phyloP scores from a whole-genome alignment of 257 asterid species.

The Solanum medicagineum region DNA sequence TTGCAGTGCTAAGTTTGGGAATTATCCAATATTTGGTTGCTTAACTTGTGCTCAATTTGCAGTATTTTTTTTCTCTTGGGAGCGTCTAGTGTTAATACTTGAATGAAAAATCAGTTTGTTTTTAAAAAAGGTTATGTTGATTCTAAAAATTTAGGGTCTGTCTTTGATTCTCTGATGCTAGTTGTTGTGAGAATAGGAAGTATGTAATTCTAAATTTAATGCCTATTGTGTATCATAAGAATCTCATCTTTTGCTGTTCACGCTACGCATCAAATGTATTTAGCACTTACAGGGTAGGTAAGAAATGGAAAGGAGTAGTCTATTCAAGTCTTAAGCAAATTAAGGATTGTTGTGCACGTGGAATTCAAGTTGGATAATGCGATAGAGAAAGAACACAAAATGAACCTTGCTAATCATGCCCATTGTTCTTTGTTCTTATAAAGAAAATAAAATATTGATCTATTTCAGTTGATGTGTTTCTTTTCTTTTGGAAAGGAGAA shows the following conservation, averaged over 20 bases:
- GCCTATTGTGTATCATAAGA: background rate
- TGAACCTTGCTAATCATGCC: slow-evolving; percentile 23
- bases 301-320: background rate
- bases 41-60: background rate
- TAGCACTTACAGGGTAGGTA: background rate
- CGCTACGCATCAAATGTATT: background rate
- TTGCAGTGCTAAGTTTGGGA: background rate
- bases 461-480: background rate
- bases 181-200: slow-evolving; percentile 4
- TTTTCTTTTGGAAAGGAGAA: background rate
- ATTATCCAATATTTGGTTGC: background rate
- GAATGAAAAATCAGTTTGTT: background rate
- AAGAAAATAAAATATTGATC: background rate
- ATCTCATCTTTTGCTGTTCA: background rate
- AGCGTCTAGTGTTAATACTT: background rate
- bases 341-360: slow-evolving; percentile 11
- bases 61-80: background rate
- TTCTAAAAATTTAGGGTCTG: background rate
- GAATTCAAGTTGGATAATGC: slow-evolving; percentile 31
- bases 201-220: slow-evolving; percentile 9
- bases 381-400: slow-evolving; percentile 10
- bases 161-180: slow-evolving; percentile 16
- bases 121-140: background rate
- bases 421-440: background rate
- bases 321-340: background rate